Evolutionary conservation across 2,329 filamentous ascomycete genomes (phyloP), one percentile per base, ranked within the genome.

Genomic region (Thermothelomyces thermophilus): DNA sequence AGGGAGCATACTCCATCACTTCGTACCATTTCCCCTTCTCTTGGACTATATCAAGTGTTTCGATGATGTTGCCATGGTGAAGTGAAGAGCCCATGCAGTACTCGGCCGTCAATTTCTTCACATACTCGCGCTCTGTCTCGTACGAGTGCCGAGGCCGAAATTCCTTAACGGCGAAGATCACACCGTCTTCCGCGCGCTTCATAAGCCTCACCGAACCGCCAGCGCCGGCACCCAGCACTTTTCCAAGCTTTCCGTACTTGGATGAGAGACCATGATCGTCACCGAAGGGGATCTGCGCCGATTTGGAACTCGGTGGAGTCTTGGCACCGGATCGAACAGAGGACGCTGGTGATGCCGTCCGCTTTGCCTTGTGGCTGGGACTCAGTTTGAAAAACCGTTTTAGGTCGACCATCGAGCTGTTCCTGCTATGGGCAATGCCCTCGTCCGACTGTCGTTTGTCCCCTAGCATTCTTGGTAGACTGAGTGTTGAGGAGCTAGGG

Each of bases 1-100:
- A 98, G 0, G 93, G 93, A 10, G 90, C 93, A 63, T 95, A 98
- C 65, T 98, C 93, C 93, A 98, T 98, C 36, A 98, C 93, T 64
- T 97, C 91, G 63, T 90, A 98, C 89, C 93, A 98, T 57, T 86
- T 90, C 44, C 82, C 83, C 68, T 91, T 93, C 69, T 98, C 93
- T 58, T 94, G 87, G 10, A 98, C 82, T 56, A 98, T 95, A 67
- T 98, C 93, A 58, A 98, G 78, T 1, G 93, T 97, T 68, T 98
- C 93, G 61, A 98, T 97, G 59, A 98, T 90, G 65, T 98, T 98
- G 61, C 93, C 91, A 62, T 98, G 93, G 62, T 97, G 93, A 33
- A 98, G 74, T 0, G 93, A 96, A 2, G 91, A 97, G 11, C 93
- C 93, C 59, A 98, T 91, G 65, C 93, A 98, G 68, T 98, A 98